These are phyloP conservation scores for Rhododendron henanense DNA, from an alignment of 148 eudicot species.

Conservation along the genomic window DNA sequence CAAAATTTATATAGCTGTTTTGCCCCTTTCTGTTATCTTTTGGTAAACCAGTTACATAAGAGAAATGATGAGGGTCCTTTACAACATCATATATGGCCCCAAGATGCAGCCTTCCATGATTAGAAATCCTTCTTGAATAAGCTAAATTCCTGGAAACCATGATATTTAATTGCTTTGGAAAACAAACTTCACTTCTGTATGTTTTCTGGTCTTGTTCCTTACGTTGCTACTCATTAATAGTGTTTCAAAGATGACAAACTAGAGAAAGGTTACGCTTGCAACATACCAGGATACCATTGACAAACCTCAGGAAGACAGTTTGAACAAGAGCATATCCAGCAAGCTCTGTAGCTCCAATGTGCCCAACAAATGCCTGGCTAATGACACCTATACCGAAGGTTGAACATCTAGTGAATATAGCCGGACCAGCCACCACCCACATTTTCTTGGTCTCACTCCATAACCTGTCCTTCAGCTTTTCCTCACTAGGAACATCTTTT, in stretches of 20 bases:
- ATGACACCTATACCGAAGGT: slow-evolving; percentile 38
- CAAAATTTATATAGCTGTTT: neutral
- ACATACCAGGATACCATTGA: slow-evolving; percentile 33
- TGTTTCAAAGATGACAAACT: neutral
- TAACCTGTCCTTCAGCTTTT: slow-evolving; percentile 15
- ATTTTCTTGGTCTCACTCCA: too few relatives aligned
- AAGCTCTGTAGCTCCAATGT: slow-evolving; percentile 40
- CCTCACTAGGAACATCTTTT: neutral
- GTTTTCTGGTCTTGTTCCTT: neutral
- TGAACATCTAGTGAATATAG: slow-evolving; percentile 35
- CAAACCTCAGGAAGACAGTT: slow-evolving; percentile 35
- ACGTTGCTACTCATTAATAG: neutral
- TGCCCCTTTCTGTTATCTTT: neutral
- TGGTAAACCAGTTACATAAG: neutral
- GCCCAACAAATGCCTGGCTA: slow-evolving; percentile 42
- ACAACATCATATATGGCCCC: neutral
- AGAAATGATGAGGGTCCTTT: neutral
- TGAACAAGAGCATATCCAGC: slow-evolving; percentile 39
- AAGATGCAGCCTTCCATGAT: neutral
- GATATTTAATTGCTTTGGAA: neutral
- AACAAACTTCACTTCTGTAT: neutral
- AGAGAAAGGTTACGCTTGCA: neutral
- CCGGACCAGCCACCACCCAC: too few relatives aligned
- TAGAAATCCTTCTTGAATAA: neutral
- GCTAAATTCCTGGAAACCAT: neutral